Evolutionary conservation across 2,329 filamentous ascomycete species (phyloP), one percentile per base, ranked within the genome.

Genomic region (Trichoderma sp.): DNA sequence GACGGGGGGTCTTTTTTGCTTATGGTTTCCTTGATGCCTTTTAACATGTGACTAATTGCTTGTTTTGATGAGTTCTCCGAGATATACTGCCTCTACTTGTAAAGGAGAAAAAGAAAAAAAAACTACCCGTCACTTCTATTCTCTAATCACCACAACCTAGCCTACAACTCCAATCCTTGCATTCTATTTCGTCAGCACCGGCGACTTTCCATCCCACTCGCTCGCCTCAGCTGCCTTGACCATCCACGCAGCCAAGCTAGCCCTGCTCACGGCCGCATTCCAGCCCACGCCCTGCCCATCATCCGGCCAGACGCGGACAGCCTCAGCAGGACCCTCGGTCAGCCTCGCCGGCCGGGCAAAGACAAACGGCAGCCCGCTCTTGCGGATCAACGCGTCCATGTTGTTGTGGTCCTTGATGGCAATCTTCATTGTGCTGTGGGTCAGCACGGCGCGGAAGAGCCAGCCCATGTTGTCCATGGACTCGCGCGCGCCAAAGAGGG

Each of bases 371-470:
- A 75, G 49, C 0, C 72, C 71, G 37, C 75, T 76, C 21, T 71
- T 64, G 4, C 79, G 79, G 1, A 84, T 76, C 71, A 83, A 76
- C 14, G 71, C 67, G 46, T 85, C 84, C 43, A 85, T 79, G 37
- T 76, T 75, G 59, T 82, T 78, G 69, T 87, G 85, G 67, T 87
- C 86, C 1, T 80, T 75, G 32, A 82, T 80, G 58, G 81, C 82
- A 34, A 81, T 76, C 24, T 72, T 76, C 81, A 86, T 85, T 69
- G 83, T 81, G 13, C 70, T 72, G 52, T 83, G 75, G 37, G 74
- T 78, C 72, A 88, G 82, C n/a, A 86, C 69, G 39, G 80, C 67
- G 18, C 80, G 78, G 71, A 86, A 72, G 1, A 81, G 75, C 39
- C 77, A 80, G 54, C 80, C 75, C 68, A 86, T 73, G 60, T 81